Evolutionary conservation across 2,329 filamentous ascomycete species (phyloP), one percentile per base, ranked within the genome.

Genomic region (Pseudopithomyces maydicus): DNA sequence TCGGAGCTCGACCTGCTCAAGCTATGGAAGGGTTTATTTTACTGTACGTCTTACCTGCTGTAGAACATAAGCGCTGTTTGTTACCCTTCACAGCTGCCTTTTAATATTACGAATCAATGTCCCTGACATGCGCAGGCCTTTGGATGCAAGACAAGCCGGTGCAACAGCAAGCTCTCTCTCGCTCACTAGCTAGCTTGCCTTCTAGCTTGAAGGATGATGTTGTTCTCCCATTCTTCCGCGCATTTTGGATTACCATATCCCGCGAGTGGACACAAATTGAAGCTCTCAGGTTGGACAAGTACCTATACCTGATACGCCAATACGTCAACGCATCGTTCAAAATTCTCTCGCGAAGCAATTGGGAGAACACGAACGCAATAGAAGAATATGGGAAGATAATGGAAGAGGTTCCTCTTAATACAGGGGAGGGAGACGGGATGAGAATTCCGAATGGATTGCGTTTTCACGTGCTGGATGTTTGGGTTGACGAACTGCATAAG

Each of bases 11-110:
- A 97, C 63, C 81, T 91, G 48, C 82, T 94, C 58, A 97, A 97
- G 80, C 85, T 98, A 63, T 97, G 92, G 92, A 96, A 96, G 74
- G 94, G 92, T 5, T 85, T 98, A 19, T 97, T 95, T 81, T 97
- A 92, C 82, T 87, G 85, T 84, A 80, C 52, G 79, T 35, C 33
- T n/a, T 36, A 1, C 20, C 52, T 10, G 15, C 26, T 26, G 36
- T 15, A 29, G 26, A 51, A 22, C 41, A n/a, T 19, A n/a, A 11
- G 2, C 12, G n/a, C 26, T 12, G 6, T 3, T 20, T 15, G 26
- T 29, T 29, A n/a, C n/a, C 26, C 26, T 29, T 29, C 8, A 5
- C 8, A 8, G 26, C 26, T 29, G 35, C 15, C 6, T 36, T 6
- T n/a, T 14, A 11, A 36, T n/a, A 3, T 14, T 6, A 6, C 11